Evolutionary conservation across 2,329 filamentous ascomycete genomes (phyloP), one percentile per base, ranked within the genome.

Genomic region (Sporothrix brasiliensis): DNA sequence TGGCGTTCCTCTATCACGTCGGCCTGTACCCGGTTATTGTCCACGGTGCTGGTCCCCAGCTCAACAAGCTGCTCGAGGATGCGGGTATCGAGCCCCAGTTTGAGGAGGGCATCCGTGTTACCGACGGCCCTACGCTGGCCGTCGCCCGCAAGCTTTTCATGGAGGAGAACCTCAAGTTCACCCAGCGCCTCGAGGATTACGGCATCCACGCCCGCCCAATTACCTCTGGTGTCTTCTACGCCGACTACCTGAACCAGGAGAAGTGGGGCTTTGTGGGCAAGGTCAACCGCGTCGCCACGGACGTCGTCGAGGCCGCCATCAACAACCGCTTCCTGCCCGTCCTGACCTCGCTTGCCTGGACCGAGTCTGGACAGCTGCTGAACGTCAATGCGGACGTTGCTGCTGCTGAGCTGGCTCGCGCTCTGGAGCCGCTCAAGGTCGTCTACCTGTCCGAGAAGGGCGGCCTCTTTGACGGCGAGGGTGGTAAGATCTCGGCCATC

Each of bases 391-490:
- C 95, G 49, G 95, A 99, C 80, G 94, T 97, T 73, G 94, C 94
- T 49, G 95, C 95, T 41, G 94, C 94, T 74, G 94, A 97, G 82
- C 85, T 99, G 72, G 94, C 95, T 30, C 90, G 92, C 72, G 89
- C 92, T 70, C 84, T 99, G 69, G 90, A 98, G 81, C 95, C 95
- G 34, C 84, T 98, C 77, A 99, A 99, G 88, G 94, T 98, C 73
- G 94, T 99, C 72, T 99, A 97, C 79, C 86, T 98, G n/a, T 96
- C 93, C 5, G 95, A 99, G 83, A 98, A 98, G 86, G 95, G 95
- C 66, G 95, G 94, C 9, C 83, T 99, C 47, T 97, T 97, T 82
- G 93, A 98, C 78, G 94, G 93, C 72, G 92, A 97, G 74, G 91
- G 91, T 71, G 91, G 94, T 84, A 97, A 97, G 84, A 98, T 98